A percentile compares a stretch with the other conserved stretches of the same genome.
These are phyloP conservation scores for Ramalina intermedia DNA, from an alignment of 495 filamentous ascomycete genomes.

Conservation along the genomic window DNA sequence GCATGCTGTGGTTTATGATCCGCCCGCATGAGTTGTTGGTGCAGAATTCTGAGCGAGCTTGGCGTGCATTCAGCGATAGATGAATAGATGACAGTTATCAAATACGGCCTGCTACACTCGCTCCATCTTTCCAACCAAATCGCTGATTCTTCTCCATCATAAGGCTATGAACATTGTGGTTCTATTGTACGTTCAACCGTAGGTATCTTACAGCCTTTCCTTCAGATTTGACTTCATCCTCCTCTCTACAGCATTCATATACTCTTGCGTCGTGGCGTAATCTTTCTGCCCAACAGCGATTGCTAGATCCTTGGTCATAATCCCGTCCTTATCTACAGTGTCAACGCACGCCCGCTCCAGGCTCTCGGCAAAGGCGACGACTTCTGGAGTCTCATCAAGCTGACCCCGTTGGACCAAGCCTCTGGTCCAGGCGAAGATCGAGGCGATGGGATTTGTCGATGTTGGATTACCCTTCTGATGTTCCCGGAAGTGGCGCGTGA, in stretches of 20 bases:
- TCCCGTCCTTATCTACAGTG: conserved; percentile 78
- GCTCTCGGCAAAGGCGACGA: conserved; percentile 76
- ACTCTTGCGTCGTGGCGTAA: conserved; percentile 82
- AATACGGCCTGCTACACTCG: no score
- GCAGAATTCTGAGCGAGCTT: background rate
- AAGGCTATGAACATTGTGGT: background rate
- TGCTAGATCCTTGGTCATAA: conserved; percentile 98
- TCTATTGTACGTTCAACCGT: background rate
- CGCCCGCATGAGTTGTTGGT: background rate
- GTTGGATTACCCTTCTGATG: conserved; percentile 95
- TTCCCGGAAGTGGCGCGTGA: conserved; percentile 96
- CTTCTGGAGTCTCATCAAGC: conserved; percentile 76
- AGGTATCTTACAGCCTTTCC: conserved; percentile 29
- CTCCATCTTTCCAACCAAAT: no score
- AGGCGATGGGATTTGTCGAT: conserved; percentile 96
- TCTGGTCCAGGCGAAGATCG: conserved; percentile 97
- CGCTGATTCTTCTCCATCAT: background rate
- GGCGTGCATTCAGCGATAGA: conserved; percentile 1
- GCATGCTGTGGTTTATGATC: background rate
- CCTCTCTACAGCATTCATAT: conserved; percentile 78
- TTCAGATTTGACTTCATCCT: conserved; percentile 53
- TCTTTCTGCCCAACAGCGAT: conserved; percentile 71
- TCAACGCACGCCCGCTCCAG: conserved; percentile 92
- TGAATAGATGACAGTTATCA: background rate
- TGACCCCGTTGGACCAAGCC: conserved; percentile 85